Conservation (phyloP, 805 yeast genomes). For the Wickerhamomyces ciferrii region DNA sequence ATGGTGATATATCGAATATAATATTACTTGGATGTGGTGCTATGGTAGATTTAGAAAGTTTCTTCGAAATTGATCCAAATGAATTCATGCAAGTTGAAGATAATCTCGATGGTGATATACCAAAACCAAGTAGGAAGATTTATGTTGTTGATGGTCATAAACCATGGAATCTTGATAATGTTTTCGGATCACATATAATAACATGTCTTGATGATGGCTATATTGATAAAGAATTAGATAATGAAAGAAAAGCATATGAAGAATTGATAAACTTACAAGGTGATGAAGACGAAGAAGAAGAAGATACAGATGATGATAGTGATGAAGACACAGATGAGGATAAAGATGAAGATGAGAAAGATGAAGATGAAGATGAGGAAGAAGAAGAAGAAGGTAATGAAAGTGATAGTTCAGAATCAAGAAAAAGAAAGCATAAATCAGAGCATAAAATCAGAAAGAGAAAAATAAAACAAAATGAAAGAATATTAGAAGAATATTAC, state of each 20-base stretch:
- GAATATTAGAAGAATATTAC: slow-evolving; percentile 67
- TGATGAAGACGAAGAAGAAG: slow-evolving; percentile 29
- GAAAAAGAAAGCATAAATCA: slow-evolving; percentile 21
- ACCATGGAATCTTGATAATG: slow-evolving; percentile 94
- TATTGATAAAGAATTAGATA: slow-evolving; percentile 49
- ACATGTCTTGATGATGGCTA: slow-evolving; percentile 86
- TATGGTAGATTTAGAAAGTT: slow-evolving; percentile 75
- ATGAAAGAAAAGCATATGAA: slow-evolving; percentile 60
- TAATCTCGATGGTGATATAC: slow-evolving; percentile 21
- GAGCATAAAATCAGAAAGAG: slow-evolving; percentile 35
- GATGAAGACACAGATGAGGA: slow-evolving; percentile 25
- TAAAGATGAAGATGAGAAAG: slow-evolving; percentile 24
- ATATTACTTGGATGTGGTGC: slow-evolving; percentile 92
- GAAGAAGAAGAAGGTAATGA: slow-evolving; percentile 21
- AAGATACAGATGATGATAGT: slow-evolving; percentile 24
- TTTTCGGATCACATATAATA: slow-evolving; percentile 77
- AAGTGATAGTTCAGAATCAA: slow-evolving; percentile 19
- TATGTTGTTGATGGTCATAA: slow-evolving; percentile 89
- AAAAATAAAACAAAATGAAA: slow-evolving; percentile 43
- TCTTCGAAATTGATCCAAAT: slow-evolving; percentile 57
- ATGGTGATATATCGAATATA: slow-evolving; percentile 70
- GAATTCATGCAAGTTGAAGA: slow-evolving; percentile 34
- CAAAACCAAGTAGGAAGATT: slow-evolving; percentile 47
- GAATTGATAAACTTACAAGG: slow-evolving; percentile 38
- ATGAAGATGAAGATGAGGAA: slow-evolving; percentile 25